Percentiles rank a stretch among this genome's conserved stretches.
These are phyloP conservation scores for Aspergillus sp. DNA, from an alignment of 2,329 filamentous ascomycete species.

Conservation along the genomic window DNA sequence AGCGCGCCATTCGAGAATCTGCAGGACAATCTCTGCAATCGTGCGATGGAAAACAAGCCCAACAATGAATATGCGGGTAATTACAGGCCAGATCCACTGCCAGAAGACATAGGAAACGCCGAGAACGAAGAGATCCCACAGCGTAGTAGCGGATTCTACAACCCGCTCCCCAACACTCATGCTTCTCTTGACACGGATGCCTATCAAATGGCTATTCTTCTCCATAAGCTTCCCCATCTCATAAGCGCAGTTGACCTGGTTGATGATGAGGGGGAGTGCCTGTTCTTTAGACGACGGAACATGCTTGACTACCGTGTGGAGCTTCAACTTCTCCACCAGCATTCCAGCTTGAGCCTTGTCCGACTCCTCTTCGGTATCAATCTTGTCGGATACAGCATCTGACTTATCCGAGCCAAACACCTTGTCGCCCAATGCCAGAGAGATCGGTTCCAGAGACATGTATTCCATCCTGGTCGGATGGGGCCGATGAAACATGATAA, in stretches of 20 bases:
- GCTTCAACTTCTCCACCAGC: slow-evolving; percentile 80
- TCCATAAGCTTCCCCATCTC: slow-evolving; percentile 85
- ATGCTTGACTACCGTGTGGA: slow-evolving; percentile 81
- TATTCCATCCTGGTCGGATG: slow-evolving; percentile 92
- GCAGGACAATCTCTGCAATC: slow-evolving; percentile 75
- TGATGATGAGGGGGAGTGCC: slow-evolving; percentile 76
- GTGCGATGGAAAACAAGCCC: slow-evolving; percentile 77
- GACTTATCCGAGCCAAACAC: slow-evolving; percentile 40
- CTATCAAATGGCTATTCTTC: slow-evolving; percentile 84
- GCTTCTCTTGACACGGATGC: slow-evolving; percentile 75
- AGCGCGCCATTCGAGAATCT: slow-evolving; percentile 80
- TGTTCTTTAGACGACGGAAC: slow-evolving; percentile 78
- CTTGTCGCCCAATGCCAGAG: slow-evolving; percentile 80
- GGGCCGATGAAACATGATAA: slow-evolving; percentile 86
- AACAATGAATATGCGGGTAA: slow-evolving; percentile 73
- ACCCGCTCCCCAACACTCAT: slow-evolving; percentile 93
- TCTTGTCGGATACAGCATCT: slow-evolving; percentile 50
- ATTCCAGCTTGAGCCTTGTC: slow-evolving; percentile 65
- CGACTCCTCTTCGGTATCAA: slow-evolving; percentile 72
- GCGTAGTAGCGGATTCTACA: slow-evolving; percentile 85
- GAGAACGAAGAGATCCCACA: slow-evolving; percentile 72
- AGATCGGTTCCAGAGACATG: slow-evolving; percentile 85
- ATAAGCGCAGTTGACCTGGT: slow-evolving; percentile 94
- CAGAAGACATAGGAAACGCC: slow-evolving; percentile 71
- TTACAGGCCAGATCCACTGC: slow-evolving; percentile 75